A percentile compares a stretch with the other conserved stretches of the same genome.
phyloP scores from a whole-genome alignment of 2,329 filamentous ascomycete genomes.

The Fusarium guadeloupense region DNA sequence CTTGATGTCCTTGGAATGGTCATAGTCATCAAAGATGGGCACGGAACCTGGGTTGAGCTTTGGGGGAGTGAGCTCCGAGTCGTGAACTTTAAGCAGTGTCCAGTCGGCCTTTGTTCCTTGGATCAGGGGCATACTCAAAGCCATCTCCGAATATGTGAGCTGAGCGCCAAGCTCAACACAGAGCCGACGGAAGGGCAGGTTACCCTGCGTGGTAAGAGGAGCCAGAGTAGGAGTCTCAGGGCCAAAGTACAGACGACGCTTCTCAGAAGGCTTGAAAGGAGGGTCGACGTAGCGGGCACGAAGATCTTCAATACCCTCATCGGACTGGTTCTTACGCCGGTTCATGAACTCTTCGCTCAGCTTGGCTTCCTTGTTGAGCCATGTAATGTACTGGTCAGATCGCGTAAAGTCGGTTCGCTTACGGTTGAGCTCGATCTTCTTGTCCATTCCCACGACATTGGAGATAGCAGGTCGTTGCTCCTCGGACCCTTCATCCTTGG shows the following conservation, averaged over 20 bases:
- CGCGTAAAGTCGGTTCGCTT: constrained; percentile 75
- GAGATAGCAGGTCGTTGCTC: constrained; percentile 72
- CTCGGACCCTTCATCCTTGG: constrained; percentile 54
- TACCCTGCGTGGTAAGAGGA: constrained; percentile 95
- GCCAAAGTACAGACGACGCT: constrained; percentile 92
- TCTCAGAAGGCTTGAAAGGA: constrained; percentile 90
- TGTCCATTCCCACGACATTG: constrained; percentile 75
- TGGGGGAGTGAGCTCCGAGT: constrained; percentile 80
- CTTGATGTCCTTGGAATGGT: constrained; percentile 82
- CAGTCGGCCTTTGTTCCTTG: constrained; percentile 93
- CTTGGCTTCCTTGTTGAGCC: constrained; percentile 73
- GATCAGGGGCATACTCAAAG: constrained; percentile 86
- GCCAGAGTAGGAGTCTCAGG: constrained; percentile 93
- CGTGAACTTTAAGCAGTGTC: constrained; percentile 93
- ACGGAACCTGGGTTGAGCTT: constrained; percentile 64
- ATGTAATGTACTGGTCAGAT: constrained; percentile 79
- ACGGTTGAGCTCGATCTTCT: constrained; percentile 79
- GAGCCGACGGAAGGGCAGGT: constrained; percentile 90
- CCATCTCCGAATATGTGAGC: constrained; percentile 98
- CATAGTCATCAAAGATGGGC: constrained; percentile 76
- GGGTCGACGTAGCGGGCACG: constrained; percentile 85
- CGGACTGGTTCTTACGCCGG: constrained; percentile 54
- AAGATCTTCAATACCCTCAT: constrained; percentile 69
- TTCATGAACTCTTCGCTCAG: constrained; percentile 53
- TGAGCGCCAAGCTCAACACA: constrained; percentile 90